phyloP scores from a whole-genome alignment of 2,329 filamentous ascomycete genomes.

The Colletotrichum theobromicola region DNA sequence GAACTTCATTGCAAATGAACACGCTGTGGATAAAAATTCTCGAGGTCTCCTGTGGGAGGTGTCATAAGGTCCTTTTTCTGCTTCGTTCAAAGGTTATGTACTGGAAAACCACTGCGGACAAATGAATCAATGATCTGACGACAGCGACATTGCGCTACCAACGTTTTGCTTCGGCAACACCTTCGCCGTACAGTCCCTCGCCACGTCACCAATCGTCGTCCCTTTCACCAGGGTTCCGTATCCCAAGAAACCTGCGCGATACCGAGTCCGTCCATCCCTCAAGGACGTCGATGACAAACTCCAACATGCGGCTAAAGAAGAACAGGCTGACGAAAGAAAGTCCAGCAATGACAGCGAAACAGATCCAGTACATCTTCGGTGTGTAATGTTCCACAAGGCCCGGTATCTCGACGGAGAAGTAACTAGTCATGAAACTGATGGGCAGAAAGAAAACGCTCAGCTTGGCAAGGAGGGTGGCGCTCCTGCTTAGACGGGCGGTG shows the following conservation, averaged over 20 bases:
- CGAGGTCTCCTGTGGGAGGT: background rate
- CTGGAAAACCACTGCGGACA: background rate
- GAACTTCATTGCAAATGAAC: background rate
- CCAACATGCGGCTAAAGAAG: conserved; percentile 52
- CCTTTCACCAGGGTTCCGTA: background rate
- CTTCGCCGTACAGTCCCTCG: background rate
- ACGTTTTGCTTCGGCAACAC: background rate
- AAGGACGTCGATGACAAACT: conserved; percentile 49
- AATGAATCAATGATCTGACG: background rate
- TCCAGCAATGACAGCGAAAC: conserved; percentile 68
- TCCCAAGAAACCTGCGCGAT: background rate
- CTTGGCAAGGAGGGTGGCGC: conserved; percentile 76
- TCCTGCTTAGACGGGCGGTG: conserved; percentile 73
- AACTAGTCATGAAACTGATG: conserved; percentile 75
- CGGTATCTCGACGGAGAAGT: conserved; percentile 72
- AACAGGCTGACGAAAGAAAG: conserved; percentile 64
- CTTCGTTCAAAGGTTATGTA: background rate
- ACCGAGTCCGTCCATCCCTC: conserved; percentile 36
- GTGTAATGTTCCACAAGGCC: conserved; percentile 64
- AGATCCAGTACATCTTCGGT: conserved; percentile 68
- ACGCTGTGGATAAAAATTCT: background rate
- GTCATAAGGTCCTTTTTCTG: background rate
- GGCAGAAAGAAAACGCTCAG: conserved; percentile 78
- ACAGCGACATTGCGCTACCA: background rate
- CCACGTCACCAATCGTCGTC: background rate